These are phyloP conservation scores for Scleroderma bovista DNA, from an alignment of 768 basidiomycete genomes.

Conservation along the genomic window DNA sequence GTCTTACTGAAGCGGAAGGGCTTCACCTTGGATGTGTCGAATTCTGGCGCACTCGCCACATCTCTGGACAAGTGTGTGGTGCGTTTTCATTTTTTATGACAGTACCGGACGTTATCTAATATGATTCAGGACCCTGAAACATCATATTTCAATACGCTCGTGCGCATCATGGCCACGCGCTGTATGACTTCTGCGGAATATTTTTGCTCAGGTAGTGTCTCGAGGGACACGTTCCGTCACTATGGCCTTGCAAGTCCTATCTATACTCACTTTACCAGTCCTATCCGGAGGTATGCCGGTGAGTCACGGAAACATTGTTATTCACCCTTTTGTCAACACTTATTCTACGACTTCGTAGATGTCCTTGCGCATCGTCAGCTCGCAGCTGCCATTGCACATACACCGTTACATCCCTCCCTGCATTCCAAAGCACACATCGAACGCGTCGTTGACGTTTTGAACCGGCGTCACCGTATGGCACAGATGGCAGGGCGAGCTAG, in stretches of 20 bases:
- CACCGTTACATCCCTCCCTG: slow-evolving; percentile 78
- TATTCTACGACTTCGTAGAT: slow-evolving; percentile 40
- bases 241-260: slow-evolving; percentile 97
- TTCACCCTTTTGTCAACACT: not conserved
- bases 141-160: slow-evolving; percentile 94
- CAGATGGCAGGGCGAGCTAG: slow-evolving; percentile 97
- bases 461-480: slow-evolving; percentile 89
- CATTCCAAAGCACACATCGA: slow-evolving; percentile 90
- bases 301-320: slow-evolving; percentile 22
- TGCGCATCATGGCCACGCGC: slow-evolving; percentile 97
- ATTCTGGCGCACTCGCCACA: slow-evolving; percentile 81
- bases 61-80: slow-evolving; percentile 88
- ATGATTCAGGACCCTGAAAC: slow-evolving; percentile 62
- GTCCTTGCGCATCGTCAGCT: slow-evolving; percentile 94
- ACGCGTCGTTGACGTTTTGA: slow-evolving; percentile 78
- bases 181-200: slow-evolving; percentile 99
- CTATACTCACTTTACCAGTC: slow-evolving; percentile 98
- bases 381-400: slow-evolving; percentile 79
- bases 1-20: slow-evolving; percentile 83
- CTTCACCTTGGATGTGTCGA: slow-evolving; percentile 81
- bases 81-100: slow-evolving; percentile 22
- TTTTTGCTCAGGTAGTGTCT: slow-evolving; percentile 93
- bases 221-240: slow-evolving; percentile 88
- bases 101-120: slow-evolving; percentile 3
- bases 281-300: slow-evolving; percentile 95